Evolutionary conservation across 2,329 filamentous ascomycete genomes (phyloP), one percentile per base, ranked within the genome.

Genomic region (Chaetomium sp.): DNA sequence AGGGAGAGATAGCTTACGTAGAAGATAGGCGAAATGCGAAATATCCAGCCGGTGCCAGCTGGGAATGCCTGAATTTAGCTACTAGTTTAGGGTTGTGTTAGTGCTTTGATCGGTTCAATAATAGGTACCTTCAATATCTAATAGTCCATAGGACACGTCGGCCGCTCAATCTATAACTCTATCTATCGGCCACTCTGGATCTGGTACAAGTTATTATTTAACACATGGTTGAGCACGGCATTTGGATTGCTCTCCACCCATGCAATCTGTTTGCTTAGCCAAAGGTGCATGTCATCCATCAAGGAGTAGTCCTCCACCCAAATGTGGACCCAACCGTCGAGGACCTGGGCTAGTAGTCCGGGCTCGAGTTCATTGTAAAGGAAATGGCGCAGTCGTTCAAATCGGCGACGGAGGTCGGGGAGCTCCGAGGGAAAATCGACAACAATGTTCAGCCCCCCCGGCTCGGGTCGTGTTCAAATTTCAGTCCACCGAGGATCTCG

Each of bases 251-350:
- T 27, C 42, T 58, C 25, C 6, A 66, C 0, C 51, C 25, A 19
- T 31, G 42, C 45, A 2, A 57, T 57, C n/a, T 54, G 57, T 16
- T 54, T 10, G n/a, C 31, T 7, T 6, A 63, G 21, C 57, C 57
- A 57, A 16, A 4, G 12, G 19, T 63, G 57, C 25, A 35, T 47
- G 9, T 2, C 47, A 6, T 66, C 57, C 2, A 25, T 3, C 25
- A 63, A 31, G 12, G 54, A 45, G 35, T 68, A 68, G n/a, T 68
- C 67, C 23, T 68, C 62, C 3, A 63, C 12, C 67, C 67, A 68
- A 12, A 61, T 10, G 6, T 13, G 3, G 13, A 65, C 57, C 67
- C 65, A 68, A 3, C 21, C 58, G 13, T 64, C 23, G 1, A 62
- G 7, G 9, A 64, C 4, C 12, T 23, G 4, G 0, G 13, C 29